Base-by-base conservation (phyloP, 2,329 filamentous ascomycete species). In the Aspergillus flavus region DNA sequence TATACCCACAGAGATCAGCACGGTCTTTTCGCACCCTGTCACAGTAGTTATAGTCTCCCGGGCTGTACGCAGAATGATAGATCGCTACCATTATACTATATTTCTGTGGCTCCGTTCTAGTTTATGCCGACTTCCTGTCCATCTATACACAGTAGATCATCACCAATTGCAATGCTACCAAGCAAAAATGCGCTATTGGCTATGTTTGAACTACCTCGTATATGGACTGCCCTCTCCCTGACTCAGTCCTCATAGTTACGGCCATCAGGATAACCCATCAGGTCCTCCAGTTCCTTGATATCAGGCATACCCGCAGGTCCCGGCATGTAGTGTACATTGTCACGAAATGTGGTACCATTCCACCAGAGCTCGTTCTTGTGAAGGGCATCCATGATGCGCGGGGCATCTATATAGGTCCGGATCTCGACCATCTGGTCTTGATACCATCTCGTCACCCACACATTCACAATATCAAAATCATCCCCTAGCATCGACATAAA, bases 331-430 rank as follows among this genome's bases (percentile, higher is more conserved):
- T 69, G 67, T 26, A 69, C 43, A 61, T 76, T 73, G 9, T 76
- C 68, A 9, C 72, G 66, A 19, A 62, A 57, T 2, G 71, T 74
- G 7, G 70, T 72, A 2, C 69, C 70, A 66, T 76, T 76, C 71
- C 70, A 74, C 74, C 74, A 75, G 34, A 75, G 64, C 57, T 76
- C 73, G 36, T 75, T 76, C 64, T 75, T 74, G 36, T 72, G 65
- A 43, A 76, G 60, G 2, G 68, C 71, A 3, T 75, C 68, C 61
- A 68, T 73, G 30, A 76, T 74, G 34, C 59, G 65, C 2, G 69
- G 66, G 14, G 72, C 65, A 30, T 76, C 74, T 21, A 76, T 73
- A 48, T 73, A 76, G 1, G 74, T 76, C 7, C 74, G 71, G 2
- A 76, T 71, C 61, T 76, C 73, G 9, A 75, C 71, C 73, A 76